Evolutionary conservation across 768 basidiomycete species (phyloP).

Genomic region (Hirschioporus abietinus): DNA sequence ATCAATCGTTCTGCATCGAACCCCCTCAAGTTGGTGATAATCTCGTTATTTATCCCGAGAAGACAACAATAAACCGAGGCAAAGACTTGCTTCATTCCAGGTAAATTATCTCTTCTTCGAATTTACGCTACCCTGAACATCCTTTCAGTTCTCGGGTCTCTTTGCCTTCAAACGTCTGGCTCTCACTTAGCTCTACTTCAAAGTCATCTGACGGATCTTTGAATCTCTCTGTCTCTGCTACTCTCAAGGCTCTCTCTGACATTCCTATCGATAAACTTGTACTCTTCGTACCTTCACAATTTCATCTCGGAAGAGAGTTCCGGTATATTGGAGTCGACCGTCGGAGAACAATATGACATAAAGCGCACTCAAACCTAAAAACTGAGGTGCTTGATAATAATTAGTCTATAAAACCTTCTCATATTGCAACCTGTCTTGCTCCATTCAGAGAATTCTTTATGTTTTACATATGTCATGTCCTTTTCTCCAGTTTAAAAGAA

Average conservation of each 20-base stretch:
- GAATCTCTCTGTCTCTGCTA: background rate
- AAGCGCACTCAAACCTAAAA: background rate
- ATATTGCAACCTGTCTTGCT: too few relatives aligned
- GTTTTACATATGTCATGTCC: too few relatives aligned
- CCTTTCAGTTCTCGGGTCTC: background rate
- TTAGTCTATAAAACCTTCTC: too few relatives aligned
- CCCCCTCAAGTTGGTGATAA: background rate
- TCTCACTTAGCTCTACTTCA: background rate
- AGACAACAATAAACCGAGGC: background rate
- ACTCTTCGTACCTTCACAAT: background rate
- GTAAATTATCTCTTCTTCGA: background rate
- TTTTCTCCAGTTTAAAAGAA: too few relatives aligned
- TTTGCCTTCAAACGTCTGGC: background rate
- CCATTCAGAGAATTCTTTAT: too few relatives aligned
- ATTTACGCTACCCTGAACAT: background rate
- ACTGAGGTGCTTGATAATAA: too few relatives aligned
- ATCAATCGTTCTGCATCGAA: background rate
- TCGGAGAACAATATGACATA: constrained; percentile 1
- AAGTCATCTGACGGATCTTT: background rate
- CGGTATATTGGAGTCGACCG: constrained; percentile 2
- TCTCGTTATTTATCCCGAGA: background rate
- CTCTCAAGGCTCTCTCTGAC: background rate
- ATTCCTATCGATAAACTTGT: background rate
- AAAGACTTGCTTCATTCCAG: background rate
- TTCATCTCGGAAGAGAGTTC: constrained; percentile 2